Conservation (phyloP, 1,284 basidiomycete species). For the Leccinum solheimii region DNA sequence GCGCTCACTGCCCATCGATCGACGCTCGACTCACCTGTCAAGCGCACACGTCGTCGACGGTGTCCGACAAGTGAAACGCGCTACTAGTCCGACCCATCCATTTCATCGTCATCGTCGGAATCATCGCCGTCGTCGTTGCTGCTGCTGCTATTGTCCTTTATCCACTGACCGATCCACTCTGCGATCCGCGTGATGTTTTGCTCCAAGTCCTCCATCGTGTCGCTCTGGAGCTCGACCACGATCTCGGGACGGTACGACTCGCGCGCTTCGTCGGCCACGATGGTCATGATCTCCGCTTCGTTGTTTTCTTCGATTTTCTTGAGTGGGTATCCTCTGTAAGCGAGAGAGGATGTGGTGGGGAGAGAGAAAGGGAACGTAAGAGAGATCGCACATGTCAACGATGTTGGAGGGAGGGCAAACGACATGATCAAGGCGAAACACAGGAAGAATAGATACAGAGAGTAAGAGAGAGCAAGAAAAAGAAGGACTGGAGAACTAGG, state of each 20-base stretch:
- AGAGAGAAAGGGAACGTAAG: not conserved
- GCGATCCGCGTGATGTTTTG: constrained; percentile 84
- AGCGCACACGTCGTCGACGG: not conserved
- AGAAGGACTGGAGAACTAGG: no score
- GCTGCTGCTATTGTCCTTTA: constrained; percentile 45
- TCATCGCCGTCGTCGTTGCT: not conserved
- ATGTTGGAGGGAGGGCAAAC: not conserved
- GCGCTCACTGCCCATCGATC: not conserved
- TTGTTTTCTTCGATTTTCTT: constrained; percentile 99
- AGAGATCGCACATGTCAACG: not conserved
- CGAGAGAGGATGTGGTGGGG: not conserved
- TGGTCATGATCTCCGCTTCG: constrained; percentile 97
- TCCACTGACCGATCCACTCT: constrained; percentile 85
- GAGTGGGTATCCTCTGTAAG: constrained; percentile 75
- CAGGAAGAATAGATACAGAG: no score
- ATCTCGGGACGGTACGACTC: constrained; percentile 85
- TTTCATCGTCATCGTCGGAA: not conserved
- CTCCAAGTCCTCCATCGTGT: constrained; percentile 81
- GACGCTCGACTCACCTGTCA: not conserved
- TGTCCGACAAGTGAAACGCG: not conserved
- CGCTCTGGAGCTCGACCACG: constrained; percentile 84
- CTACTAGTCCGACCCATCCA: not conserved
- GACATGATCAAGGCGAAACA: not conserved
- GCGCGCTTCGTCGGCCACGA: constrained; percentile 86
- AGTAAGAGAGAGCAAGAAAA: not conserved